Base-by-base conservation (phyloP, 169 alveolate genomes). In the Babesia ovis region DNA sequence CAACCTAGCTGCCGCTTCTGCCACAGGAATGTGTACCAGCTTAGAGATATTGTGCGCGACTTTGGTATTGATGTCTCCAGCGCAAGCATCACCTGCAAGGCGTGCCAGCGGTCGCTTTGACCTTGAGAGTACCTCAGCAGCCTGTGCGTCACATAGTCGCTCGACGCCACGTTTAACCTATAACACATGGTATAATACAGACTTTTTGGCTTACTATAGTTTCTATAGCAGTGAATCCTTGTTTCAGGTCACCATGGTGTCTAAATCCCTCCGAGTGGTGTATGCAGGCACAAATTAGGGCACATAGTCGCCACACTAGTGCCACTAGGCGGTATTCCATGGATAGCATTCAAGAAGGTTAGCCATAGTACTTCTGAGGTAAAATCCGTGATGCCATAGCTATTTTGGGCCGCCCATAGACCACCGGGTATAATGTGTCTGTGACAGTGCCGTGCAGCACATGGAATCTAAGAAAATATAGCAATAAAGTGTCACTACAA, bases 91-190 rank as follows among this genome's bases (percentile, higher is more conserved):
- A 1, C 41, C 83, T 0, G 76, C 22, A 41, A 74, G 50, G 34
- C 84, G 64, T 4, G 61, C 84, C 12, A 74, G 72, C 12, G 84
- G 84, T 20, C 84, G 3, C 59, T 61, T 60, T 32, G 73, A 60
- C 12, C 34, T 18, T 11, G 39, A n/a, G 14, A 74, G 31, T 11
- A 64, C 39, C 5, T 64, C 56, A 31, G 60, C 51, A 9, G 74
- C 54, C 58, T 64, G 55, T 12, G 48, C 64, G 37, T 74, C 84
- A 29, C 84, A 74, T 27, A 74, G 56, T 14, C 75, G 59, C 48
- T 48, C 68, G 3, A 64, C 31, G 4, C 84, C 84, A 12, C 84
- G 61, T 37, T 74, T 74, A n/a, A 74, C 69, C 84, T 74, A 39
- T 20, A 39, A 27, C 31, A 16, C 11, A 18, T 35, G 8, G 29